Evolutionary conservation across 2,329 filamentous ascomycete species (phyloP).

Genomic region (Pseudogymnoascus sp.): DNA sequence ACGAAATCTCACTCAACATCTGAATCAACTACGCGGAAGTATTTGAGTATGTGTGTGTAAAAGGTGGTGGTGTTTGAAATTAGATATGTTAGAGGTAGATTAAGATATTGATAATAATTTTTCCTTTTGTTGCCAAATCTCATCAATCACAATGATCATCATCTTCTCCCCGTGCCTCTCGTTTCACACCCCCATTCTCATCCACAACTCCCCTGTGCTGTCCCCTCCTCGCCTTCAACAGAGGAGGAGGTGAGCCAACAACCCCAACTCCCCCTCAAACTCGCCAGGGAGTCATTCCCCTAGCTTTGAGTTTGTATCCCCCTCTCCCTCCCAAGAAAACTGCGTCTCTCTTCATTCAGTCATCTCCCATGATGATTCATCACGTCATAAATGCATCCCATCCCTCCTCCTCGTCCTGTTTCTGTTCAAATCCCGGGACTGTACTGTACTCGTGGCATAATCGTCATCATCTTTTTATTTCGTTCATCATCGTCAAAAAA

Average conservation of each 20-base stretch:
- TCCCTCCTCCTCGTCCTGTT: neutral
- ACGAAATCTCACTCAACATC: neutral
- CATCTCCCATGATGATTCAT: neutral
- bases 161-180: neutral
- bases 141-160: neutral
- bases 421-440: neutral
- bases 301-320: too few relatives aligned
- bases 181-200: neutral
- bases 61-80: neutral
- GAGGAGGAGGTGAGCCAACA: too few relatives aligned
- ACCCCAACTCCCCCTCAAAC: neutral
- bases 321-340: neutral
- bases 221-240: too few relatives aligned
- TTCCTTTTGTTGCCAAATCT: too few relatives aligned
- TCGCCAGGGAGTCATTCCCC: neutral
- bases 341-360: neutral
- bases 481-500: neutral
- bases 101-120: neutral
- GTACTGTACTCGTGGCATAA: neutral
- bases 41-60: neutral
- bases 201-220: neutral
- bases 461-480: neutral
- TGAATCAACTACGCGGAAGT: neutral
- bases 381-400: neutral
- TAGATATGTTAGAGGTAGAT: neutral